phyloP scores from a whole-genome alignment of 2,329 filamentous ascomycete genomes.

The Alternaria sp. region DNA sequence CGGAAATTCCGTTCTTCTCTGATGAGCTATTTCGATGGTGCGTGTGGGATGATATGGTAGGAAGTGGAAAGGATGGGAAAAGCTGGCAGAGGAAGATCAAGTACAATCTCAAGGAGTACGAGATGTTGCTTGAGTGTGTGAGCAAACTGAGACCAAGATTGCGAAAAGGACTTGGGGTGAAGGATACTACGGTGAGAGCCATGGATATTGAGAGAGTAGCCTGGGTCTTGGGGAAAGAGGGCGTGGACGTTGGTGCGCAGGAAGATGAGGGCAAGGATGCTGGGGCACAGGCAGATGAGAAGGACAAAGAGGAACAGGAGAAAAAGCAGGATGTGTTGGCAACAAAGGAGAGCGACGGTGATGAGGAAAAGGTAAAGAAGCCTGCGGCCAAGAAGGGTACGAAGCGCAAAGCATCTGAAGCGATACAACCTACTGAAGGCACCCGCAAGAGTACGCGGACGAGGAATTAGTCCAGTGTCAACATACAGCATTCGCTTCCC shows the following conservation, averaged over 20 bases:
- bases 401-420: constrained; percentile 37
- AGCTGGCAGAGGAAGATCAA: constrained; percentile 65
- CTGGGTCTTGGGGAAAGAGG: constrained; percentile 18
- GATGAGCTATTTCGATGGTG: constrained; percentile 82
- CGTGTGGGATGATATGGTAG: constrained; percentile 59
- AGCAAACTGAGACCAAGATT: constrained; percentile 38
- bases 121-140: constrained; percentile 58
- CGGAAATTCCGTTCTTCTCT: constrained; percentile 74
- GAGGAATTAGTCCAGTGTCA: constrained; percentile 24
- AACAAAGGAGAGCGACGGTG: background rate
- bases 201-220: constrained; percentile 31
- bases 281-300: background rate
- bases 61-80: constrained; percentile 41
- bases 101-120: constrained; percentile 76
- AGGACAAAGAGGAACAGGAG: constrained; percentile 5
- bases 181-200: constrained; percentile 20
- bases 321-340: background rate
- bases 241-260: constrained; percentile 13
- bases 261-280: constrained; percentile 4
- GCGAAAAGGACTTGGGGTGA: constrained; percentile 58
- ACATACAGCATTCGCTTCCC: background rate
- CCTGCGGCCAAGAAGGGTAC: constrained; percentile 25
- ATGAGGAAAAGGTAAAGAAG: constrained; percentile 3
- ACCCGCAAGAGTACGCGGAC: constrained; percentile 40
- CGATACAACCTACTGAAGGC: constrained; percentile 26